Base-by-base conservation (phyloP, 331 rosid species). In the Phaseolus coccineus region DNA sequence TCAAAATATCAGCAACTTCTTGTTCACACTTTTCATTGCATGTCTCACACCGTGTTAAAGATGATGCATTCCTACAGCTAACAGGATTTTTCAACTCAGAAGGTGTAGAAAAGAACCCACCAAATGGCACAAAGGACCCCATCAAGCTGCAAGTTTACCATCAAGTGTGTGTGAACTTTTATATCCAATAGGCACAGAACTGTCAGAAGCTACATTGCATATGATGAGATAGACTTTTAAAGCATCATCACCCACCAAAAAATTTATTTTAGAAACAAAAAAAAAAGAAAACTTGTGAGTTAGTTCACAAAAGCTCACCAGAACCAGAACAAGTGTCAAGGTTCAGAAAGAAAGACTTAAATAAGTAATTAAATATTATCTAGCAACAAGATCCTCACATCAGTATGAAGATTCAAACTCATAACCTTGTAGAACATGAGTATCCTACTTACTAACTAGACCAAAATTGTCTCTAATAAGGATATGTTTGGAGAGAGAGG, bases 71-170 rank as follows among this genome's bases (percentile, higher is more conserved):
- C 44, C 75, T 62, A 82, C 80, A 47, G 83, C 78, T 83, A 44
- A 77, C 37, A n/a, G 90, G 91, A 74, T 40, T 87, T 74, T 57
- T 84, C 67, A 87, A 80, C 67, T 89, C 87, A 1, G 96, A 82
- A 15, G 92, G 84, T 40, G 93, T 73, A 44, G 98, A 77, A 66
- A 93, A 91, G 85, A 93, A 96, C 22, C 99, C 99, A 14, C 93
- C 97, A 71, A 96, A 88, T 70, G 99, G 99, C 83, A 96, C 93
- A 73, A 93, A 96, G 80, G 99, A 96, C 81, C 97, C 94, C 96
- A 96, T 83, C 82, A 96, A 93, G 85, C 99, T 96, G 99, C 74
- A 90, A 88, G 73, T 59, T 80, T 52, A 89, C 83, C 89, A 90
- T 82, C 80, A 89, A 78, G 67, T 87, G 76, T 87, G 76, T 87